Evolutionary conservation across 257 asterid species (phyloP).

Genomic region (Solanum chiquidenum): DNA sequence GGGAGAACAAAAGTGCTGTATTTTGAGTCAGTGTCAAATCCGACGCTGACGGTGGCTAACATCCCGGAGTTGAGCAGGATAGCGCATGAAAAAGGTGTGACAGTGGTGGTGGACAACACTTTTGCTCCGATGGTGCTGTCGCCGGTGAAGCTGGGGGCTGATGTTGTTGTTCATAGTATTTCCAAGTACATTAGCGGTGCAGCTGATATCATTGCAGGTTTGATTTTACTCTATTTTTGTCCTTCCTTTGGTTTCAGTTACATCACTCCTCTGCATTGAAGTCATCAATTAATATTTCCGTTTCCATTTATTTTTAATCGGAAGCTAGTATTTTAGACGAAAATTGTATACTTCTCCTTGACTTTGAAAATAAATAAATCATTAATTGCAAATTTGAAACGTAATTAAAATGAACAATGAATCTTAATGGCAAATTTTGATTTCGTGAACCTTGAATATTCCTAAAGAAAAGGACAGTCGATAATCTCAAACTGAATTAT

Average conservation of each 20-base stretch:
- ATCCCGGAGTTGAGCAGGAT: conserved; percentile 72
- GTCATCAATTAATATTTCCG: background rate
- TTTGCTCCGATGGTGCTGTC: conserved; percentile 95
- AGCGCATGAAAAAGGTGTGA: conserved; percentile 81
- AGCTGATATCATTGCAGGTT: conserved; percentile 92
- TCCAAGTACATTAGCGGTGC: conserved; percentile 92
- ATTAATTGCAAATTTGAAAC: background rate
- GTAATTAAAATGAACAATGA: background rate
- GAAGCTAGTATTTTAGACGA: background rate
- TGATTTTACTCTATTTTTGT: background rate
- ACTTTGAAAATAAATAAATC: too few relatives aligned
- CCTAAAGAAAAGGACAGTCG: background rate
- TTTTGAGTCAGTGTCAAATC: conserved; percentile 72
- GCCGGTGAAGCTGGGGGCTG: conserved; percentile 87
- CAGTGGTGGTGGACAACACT: conserved; percentile 84
- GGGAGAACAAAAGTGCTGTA: conserved; percentile 74
- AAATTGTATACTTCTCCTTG: background rate
- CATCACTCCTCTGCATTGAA: background rate
- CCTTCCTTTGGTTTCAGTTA: background rate
- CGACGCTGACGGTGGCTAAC: conserved; percentile 77
- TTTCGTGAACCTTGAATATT: background rate
- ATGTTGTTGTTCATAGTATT: conserved; percentile 85
- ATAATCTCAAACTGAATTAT: background rate
- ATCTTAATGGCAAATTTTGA: background rate
- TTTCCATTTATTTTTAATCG: background rate